Conservation (phyloP, 2,329 filamentous ascomycete species). For the Exophiala bonariae region DNA sequence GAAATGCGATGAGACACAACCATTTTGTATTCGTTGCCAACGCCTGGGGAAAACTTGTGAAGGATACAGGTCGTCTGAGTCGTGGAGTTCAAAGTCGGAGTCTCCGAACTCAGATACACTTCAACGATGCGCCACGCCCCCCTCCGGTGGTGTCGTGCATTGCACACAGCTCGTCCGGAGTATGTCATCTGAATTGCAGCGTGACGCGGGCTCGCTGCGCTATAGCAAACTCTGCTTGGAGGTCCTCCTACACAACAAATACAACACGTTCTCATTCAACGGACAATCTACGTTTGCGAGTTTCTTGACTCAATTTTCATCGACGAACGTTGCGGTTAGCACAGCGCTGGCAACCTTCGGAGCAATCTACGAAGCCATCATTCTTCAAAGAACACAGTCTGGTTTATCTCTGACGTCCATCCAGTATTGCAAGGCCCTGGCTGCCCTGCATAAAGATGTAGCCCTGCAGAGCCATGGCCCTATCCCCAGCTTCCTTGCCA, state of each 20-base stretch:
- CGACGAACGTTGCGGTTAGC: not conserved
- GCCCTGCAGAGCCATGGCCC: not conserved
- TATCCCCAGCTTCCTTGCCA: not conserved
- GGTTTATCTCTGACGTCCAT: not conserved
- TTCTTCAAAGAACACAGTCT: not conserved
- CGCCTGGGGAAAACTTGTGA: not conserved
- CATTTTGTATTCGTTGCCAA: not conserved
- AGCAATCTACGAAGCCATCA: not conserved
- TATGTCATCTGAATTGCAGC: too few species aligned
- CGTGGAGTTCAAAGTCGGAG: too few species aligned
- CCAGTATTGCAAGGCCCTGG: not conserved
- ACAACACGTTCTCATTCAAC: not conserved
- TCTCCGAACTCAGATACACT: too few species aligned
- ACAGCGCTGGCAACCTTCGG: not conserved
- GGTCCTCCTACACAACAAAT: not conserved
- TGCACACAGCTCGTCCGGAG: too few species aligned
- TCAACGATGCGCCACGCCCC: too few species aligned
- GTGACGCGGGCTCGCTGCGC: too few species aligned
- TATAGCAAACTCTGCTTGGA: not conserved
- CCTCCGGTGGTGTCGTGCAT: too few species aligned
- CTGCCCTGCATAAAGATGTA: not conserved
- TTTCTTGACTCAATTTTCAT: not conserved
- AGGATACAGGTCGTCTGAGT: not conserved
- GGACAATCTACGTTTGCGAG: not conserved
- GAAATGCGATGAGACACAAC: conserved; percentile 1